A percentile compares a stretch with the other conserved stretches of the same genome.
Conservation (phyloP, 805 yeast species). For the Candida vaughaniae region DNA sequence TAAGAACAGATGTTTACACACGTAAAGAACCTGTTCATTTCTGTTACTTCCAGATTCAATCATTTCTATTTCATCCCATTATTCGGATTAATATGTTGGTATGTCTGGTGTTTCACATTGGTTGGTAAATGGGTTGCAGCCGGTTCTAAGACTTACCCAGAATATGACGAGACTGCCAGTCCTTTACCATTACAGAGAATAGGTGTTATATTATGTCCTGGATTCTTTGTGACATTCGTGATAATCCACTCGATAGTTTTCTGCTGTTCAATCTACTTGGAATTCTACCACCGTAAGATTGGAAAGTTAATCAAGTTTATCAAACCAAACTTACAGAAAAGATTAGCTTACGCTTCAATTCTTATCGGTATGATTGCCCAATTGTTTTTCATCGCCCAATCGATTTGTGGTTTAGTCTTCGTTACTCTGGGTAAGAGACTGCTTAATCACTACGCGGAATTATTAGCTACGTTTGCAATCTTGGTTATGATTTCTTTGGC, state of each 20-base stretch:
- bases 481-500: slow-evolving; percentile 24
- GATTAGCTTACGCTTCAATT: slow-evolving; percentile 24
- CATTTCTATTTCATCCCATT: slow-evolving; percentile 25
- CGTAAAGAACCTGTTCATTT: slow-evolving; percentile 11
- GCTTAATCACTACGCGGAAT: slow-evolving; percentile 21
- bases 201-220: slow-evolving; percentile 23
- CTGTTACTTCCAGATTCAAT: slow-evolving; percentile 21
- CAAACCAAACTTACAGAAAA: slow-evolving; percentile 21
- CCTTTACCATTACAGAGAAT: slow-evolving; percentile 27
- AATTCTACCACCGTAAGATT: slow-evolving; percentile 26
- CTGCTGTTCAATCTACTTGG: slow-evolving; percentile 23
- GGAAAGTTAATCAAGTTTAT: slow-evolving; percentile 29
- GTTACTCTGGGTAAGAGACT: slow-evolving; percentile 15
- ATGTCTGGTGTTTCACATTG: slow-evolving; percentile 20
- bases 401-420: slow-evolving; percentile 17
- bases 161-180: slow-evolving; percentile 19
- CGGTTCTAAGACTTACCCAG: slow-evolving; percentile 21
- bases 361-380: slow-evolving; percentile 23
- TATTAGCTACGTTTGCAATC: slow-evolving; percentile 25
- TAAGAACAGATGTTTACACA: slow-evolving; percentile 6
- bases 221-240: slow-evolving; percentile 20
- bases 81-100: slow-evolving; percentile 27
- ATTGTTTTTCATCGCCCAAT: slow-evolving; percentile 20
- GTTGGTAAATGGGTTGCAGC: slow-evolving; percentile 21
- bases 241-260: slow-evolving; percentile 23